Evolutionary conservation across 2,329 filamentous ascomycete species (phyloP).

Genomic region (Claviceps quebecensis): DNA sequence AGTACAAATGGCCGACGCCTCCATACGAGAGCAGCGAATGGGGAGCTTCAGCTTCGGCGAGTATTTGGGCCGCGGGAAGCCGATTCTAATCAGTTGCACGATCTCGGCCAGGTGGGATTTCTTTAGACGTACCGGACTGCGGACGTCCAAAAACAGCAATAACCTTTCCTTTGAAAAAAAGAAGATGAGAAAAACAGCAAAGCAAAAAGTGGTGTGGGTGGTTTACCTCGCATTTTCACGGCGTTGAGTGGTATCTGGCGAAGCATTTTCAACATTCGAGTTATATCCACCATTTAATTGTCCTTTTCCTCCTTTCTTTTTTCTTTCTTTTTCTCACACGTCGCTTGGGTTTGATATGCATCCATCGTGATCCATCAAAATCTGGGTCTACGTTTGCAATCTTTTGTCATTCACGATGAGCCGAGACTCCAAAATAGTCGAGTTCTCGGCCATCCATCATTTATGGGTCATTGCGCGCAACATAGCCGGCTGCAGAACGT

Average conservation of each 20-base stretch:
- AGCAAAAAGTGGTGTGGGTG: conserved; percentile 8
- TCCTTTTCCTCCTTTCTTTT: neutral
- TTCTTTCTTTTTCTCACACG: neutral
- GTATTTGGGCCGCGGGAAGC: conserved; percentile 61
- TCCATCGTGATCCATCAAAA: neutral
- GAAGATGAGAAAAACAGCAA: neutral
- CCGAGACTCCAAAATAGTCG: neutral
- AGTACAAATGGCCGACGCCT: conserved; percentile 81
- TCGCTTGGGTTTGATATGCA: neutral
- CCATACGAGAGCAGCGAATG: conserved; percentile 91
- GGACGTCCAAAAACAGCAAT: conserved; percentile 4
- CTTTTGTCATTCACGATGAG: neutral
- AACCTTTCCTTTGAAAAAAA: conserved; percentile 11
- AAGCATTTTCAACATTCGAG: conserved; percentile 6
- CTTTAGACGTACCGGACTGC: too few relatives aligned
- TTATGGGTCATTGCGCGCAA: neutral
- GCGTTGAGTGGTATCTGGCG: conserved; percentile 2
- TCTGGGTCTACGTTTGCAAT: neutral
- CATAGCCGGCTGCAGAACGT: neutral
- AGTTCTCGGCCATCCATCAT: neutral
- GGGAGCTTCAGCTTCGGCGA: conserved; percentile 69
- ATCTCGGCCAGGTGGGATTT: too few relatives aligned
- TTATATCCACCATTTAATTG: conserved; percentile 12
- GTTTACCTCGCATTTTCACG: conserved; percentile 6
- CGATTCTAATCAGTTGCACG: conserved; percentile 31